Base-by-base conservation (phyloP, 768 basidiomycete genomes). In the Auriscalpium orientale region DNA sequence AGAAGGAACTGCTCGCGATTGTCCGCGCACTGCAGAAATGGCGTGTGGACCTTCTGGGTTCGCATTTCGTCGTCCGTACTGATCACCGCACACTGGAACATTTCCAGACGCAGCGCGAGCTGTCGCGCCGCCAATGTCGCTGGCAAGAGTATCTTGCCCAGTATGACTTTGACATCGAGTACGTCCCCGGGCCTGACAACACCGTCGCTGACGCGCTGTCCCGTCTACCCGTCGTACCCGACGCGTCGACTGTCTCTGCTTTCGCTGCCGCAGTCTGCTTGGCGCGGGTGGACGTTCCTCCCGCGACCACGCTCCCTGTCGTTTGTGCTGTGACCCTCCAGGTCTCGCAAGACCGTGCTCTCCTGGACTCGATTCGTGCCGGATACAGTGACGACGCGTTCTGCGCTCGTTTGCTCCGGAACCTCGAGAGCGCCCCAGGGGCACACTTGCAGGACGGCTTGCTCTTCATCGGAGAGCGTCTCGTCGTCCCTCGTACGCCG, bases 1-100 rank as follows among this genome's bases (percentile, higher is more conserved):
- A 76, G 51, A 69, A 72, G 54, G 74, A 76, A 57, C 52, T 76
- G 0, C 54, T 74, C 0, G 71, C 72, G 0, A 72, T 78, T 12
- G 64, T 77, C 0, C 49, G 64, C 0, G 71, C 71, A 0, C 55
- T 65, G 6, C 58, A 65, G 55, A 65, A 64, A 28, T 70, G 62
- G 56, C 56, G 62, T 1, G 28, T 55, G 7, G 58, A 67, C 34
- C 55, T 69, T 0, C 40, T 66, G 4, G 67, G 70, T 1, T 51
- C 55, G 4, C 58, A 28, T 8, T 69, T 71, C 54, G 37, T 28
- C 0, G 61, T 76, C 6, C 70, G 56, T 46, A 74, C 72, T 0
- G 72, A 77, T 53, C 74, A 78, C 59, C 61, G 67, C 1, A 72
- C 73, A 0, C 61, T 75, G 3, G 64, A 72, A 50, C 61, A 44